A percentile compares a stretch with the other conserved stretches of the same genome.
Evolutionary conservation across 73 alveolate species (phyloP).

Genomic region (Paramecium caudatum): DNA sequence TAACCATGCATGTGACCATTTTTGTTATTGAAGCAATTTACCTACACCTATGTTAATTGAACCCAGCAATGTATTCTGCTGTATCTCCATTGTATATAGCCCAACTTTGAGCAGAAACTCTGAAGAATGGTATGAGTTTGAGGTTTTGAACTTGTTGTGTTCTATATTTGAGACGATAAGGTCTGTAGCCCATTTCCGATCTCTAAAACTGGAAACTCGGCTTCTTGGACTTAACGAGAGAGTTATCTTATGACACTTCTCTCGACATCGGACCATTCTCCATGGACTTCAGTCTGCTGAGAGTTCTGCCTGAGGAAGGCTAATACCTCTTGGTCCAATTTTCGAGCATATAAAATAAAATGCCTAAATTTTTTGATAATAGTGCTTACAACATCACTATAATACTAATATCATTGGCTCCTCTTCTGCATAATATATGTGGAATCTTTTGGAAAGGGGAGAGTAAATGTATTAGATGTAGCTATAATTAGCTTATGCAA

Average conservation of each 20-base stretch:
- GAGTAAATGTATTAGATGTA: neutral
- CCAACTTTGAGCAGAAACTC: constrained; percentile 57
- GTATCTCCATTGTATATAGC: constrained; percentile 42
- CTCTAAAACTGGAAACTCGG: too few relatives aligned
- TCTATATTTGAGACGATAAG: too few relatives aligned
- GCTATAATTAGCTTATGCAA: neutral
- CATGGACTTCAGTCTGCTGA: too few relatives aligned
- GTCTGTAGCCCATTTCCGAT: too few relatives aligned
- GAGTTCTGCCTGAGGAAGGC: too few relatives aligned
- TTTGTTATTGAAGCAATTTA: constrained; percentile 52
- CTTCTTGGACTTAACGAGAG: neutral
- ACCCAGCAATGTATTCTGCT: constrained; percentile 63
- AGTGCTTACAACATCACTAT: neutral
- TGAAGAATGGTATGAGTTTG: constrained; percentile 17
- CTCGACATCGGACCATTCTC: too few relatives aligned
- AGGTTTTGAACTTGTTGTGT: too few relatives aligned
- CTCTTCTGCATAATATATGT: neutral
- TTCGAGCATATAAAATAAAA: neutral
- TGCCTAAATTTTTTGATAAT: constrained; percentile 13
- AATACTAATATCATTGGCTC: neutral
- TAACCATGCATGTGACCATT: constrained; percentile 37
- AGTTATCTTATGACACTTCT: neutral
- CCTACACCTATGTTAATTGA: constrained; percentile 43
- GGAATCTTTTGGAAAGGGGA: neutral
- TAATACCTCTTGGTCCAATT: too few relatives aligned